Evolutionary conservation across 257 asterid species (phyloP), one percentile per base, ranked within the genome.

Genomic region (Salvia splendens): DNA sequence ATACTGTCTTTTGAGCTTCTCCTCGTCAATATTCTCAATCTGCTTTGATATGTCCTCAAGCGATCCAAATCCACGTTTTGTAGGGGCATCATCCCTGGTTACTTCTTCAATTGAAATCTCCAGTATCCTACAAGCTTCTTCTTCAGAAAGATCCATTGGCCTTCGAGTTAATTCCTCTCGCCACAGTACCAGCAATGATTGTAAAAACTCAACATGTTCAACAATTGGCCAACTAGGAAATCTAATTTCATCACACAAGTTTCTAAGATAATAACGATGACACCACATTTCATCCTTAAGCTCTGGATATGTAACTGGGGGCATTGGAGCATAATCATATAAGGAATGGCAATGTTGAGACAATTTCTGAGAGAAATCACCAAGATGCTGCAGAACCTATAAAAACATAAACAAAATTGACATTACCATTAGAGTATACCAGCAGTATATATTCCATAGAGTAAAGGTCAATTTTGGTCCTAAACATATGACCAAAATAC

Each of bases 91-190:
- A 71, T 90, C 97, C 75, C 92, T 87, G 67, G 91, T 78, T 70
- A 94, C 96, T 71, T 94, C 99, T 56, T 94, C 95, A 71, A 88
- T 77, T 52, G 97, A 85, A 53, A 94, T 91, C 82, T 94, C 99
- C 73, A 94, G 80, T 80, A 88, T 85, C 81, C 83, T 91, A 81
- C 97, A 91, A 64, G 99, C 99, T 83, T 85, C 96, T 83, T 85
- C 97, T 86, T 94, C 99, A 63, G 99, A 94, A 73, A 94, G 95
- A 82, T 94, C 97, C 99, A 94, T 94, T 32, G 97, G 99, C 73
- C 92, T 94, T 75, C 99, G 89, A 20, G 96, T 88, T 79, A 94
- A 79, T 85, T 94, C 97, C 77, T 93, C 97, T 8, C 97, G 88
- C 99, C 99, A 94, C 99, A 91, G 88, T 59, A 84, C 94, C 72